phyloP scores from a whole-genome alignment of 345 rosid species.

The Corchorus olitorius region DNA sequence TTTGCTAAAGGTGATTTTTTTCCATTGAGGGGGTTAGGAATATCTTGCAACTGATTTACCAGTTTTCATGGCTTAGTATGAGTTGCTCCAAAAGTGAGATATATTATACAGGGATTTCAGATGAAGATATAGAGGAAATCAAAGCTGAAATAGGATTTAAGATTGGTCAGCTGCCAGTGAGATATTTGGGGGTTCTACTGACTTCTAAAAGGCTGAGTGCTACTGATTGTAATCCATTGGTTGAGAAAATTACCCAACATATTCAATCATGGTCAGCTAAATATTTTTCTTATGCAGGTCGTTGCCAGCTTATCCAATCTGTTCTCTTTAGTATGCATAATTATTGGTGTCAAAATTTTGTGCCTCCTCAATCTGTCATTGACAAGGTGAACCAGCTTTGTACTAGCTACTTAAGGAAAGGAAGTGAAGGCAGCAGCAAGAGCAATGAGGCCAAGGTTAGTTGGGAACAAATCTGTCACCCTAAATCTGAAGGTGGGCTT shows the following conservation, averaged over 20 bases:
- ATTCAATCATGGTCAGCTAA: neutral
- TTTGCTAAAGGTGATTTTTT: neutral
- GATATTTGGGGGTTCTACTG: neutral
- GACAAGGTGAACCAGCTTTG: neutral
- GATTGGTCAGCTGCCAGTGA: neutral
- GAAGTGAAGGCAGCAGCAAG: too few species aligned
- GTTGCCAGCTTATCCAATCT: neutral
- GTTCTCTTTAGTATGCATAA: neutral
- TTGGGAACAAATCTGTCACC: neutral
- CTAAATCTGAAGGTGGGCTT: neutral
- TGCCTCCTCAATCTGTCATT: neutral
- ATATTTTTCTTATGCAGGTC: neutral
- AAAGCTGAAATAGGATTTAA: neutral
- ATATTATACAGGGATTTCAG: too few species aligned
- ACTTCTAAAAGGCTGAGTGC: neutral
- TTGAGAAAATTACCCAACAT: neutral
- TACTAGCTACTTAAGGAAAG: neutral
- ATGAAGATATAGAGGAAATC: too few species aligned
- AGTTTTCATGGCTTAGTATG: neutral
- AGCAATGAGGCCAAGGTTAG: neutral
- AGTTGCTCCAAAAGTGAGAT: neutral
- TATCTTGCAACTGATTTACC: neutral
- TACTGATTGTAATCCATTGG: neutral
- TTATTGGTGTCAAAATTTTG: neutral
- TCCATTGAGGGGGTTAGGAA: too few species aligned